Percentiles rank a stretch among this genome's conserved stretches.
phyloP scores from a whole-genome alignment of 2,329 filamentous ascomycete species.

The Aureobasidium sp. region DNA sequence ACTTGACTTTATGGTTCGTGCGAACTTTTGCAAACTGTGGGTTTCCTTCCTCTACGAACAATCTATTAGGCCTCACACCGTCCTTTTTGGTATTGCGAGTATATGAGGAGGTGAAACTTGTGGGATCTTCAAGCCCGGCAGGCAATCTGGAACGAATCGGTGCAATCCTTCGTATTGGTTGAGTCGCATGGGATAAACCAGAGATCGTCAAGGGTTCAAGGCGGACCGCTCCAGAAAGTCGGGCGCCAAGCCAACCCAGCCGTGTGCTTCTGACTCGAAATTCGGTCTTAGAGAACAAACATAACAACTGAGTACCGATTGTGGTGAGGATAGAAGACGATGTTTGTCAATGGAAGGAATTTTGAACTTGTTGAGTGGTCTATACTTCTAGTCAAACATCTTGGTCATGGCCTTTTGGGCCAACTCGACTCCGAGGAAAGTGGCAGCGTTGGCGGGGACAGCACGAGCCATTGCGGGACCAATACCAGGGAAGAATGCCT shows the following conservation, averaged over 20 bases:
- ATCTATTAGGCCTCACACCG: not conserved
- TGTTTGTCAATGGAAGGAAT: not conserved
- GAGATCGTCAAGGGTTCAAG: not conserved
- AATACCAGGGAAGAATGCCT: slow-evolving; percentile 95
- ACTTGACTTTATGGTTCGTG: not conserved
- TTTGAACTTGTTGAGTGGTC: not conserved
- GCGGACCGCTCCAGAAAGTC: not conserved
- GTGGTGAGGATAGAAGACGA: not conserved
- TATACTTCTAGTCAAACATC: slow-evolving; percentile 45
- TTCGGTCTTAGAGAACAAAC: not conserved
- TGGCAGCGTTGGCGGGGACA: slow-evolving; percentile 92
- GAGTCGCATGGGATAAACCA: not conserved
- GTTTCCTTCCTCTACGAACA: not conserved
- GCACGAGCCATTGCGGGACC: slow-evolving; percentile 86
- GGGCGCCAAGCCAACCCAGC: not conserved
- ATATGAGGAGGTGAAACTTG: not conserved
- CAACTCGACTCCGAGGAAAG: slow-evolving; percentile 79
- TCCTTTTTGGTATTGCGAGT: not conserved
- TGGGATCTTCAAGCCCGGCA: not conserved
- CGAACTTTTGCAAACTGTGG: not conserved
- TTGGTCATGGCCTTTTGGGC: slow-evolving; percentile 77
- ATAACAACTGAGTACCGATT: not conserved
- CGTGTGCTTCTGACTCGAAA: not conserved
- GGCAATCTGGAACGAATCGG: not conserved
- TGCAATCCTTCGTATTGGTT: not conserved